phyloP scores from a whole-genome alignment of 1,284 basidiomycete genomes.

The Leccinum subrobustum region DNA sequence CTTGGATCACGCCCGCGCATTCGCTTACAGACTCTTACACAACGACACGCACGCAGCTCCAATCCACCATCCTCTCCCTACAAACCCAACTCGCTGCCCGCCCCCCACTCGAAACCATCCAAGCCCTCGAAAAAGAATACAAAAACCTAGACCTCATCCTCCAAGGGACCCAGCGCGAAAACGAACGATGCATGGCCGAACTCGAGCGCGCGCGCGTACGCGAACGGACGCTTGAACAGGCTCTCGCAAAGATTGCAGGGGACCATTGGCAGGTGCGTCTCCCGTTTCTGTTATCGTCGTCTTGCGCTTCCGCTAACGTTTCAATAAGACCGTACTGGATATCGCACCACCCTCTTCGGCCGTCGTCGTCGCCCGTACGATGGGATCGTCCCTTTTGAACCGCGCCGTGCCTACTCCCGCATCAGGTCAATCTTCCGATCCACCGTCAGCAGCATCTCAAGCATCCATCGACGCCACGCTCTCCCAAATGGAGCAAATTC shows the following conservation, averaged over 20 bases:
- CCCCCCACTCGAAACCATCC: conserved; percentile 61
- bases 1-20: not conserved
- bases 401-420: conserved; percentile 15
- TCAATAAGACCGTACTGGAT: conserved; percentile 46
- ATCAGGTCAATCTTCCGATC: conserved; percentile 16
- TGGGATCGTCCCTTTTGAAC: conserved; percentile 26
- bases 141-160: conserved; percentile 69
- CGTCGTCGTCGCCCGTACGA: conserved; percentile 28
- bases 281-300: not conserved
- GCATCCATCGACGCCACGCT: conserved; percentile 34
- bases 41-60: conserved; percentile 41
- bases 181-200: conserved; percentile 74
- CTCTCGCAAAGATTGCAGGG: conserved; percentile 63
- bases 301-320: not conserved
- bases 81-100: conserved; percentile 62
- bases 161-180: conserved; percentile 74
- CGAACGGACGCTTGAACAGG: conserved; percentile 70
- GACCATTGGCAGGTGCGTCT: conserved; percentile 69
- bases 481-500: conserved; percentile 68
- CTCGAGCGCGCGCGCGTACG: conserved; percentile 63
- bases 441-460: conserved; percentile 18
- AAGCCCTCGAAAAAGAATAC: conserved; percentile 65
- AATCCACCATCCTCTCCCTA: conserved; percentile 55
- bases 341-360: conserved; percentile 39
- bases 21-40: not conserved